Percentiles rank a stretch among this genome's conserved stretches.
Conservation (phyloP, 129 eudicot species). For the Chrysanthemum lavandulifolium region DNA sequence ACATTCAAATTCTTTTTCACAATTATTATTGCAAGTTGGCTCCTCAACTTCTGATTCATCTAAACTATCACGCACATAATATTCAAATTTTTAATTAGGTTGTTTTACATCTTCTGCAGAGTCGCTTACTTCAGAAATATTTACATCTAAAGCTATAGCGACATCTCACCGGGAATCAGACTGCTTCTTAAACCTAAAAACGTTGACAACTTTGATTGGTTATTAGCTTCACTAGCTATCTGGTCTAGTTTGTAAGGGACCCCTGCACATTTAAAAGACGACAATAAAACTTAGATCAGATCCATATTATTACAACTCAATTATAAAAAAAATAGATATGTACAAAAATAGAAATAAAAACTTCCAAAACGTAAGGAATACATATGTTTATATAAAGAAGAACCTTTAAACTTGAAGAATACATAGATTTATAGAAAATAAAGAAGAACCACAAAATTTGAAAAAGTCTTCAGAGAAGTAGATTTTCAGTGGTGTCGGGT, state of each 20-base stretch:
- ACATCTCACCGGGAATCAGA: slow-evolving; percentile 27
- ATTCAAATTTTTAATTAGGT: slow-evolving; percentile 27
- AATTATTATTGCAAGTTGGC: slow-evolving; percentile 33
- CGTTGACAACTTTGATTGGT: slow-evolving; percentile 71
- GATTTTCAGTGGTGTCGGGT: too few species aligned
- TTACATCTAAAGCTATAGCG: background rate
- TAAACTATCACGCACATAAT: slow-evolving; percentile 14
- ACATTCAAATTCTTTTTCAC: slow-evolving; percentile 16
- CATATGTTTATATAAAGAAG: too few species aligned
- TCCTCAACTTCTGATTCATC: slow-evolving; percentile 37
- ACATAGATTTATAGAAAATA: too few species aligned
- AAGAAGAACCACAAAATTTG: too few species aligned
- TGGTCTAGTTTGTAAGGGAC: slow-evolving; percentile 85
- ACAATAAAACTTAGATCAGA: slow-evolving; percentile 1
- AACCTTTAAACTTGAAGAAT: too few species aligned
- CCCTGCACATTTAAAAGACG: slow-evolving; percentile 49
- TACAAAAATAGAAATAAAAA: too few species aligned
- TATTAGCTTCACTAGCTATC: slow-evolving; percentile 53
- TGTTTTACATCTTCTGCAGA: slow-evolving; percentile 33
- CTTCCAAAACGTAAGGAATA: too few species aligned
- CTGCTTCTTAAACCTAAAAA: slow-evolving; percentile 49
- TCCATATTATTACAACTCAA: too few species aligned
- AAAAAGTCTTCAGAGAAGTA: too few species aligned
- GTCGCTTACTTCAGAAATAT: slow-evolving; percentile 35
- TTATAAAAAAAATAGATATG: too few species aligned